phyloP scores from a whole-genome alignment of 129 eudicot species.

The Chrysanthemum lavandulifolium region DNA sequence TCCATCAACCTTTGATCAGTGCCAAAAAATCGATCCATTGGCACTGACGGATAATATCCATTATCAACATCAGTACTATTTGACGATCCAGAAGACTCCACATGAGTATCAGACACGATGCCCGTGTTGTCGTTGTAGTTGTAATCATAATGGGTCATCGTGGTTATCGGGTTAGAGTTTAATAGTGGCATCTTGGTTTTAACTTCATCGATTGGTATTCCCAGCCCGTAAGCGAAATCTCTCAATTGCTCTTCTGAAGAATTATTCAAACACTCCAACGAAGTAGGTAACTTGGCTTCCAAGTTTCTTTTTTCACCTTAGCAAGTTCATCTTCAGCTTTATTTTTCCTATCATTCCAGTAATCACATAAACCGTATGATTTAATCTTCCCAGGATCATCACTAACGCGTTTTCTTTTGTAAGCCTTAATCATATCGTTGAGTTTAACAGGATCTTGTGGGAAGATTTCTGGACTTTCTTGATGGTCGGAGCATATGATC shows the following conservation, averaged over 20 bases:
- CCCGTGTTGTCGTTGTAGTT: neutral
- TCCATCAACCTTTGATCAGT: neutral
- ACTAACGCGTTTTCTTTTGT: neutral
- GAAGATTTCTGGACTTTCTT: neutral
- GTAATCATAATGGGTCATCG: neutral
- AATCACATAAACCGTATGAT: neutral
- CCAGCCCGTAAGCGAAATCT: neutral
- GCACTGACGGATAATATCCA: neutral
- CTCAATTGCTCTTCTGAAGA: neutral
- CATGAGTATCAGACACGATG: neutral
- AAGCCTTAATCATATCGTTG: neutral
- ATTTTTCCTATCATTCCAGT: neutral
- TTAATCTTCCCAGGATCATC: neutral
- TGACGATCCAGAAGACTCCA: neutral
- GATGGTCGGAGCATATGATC: neutral
- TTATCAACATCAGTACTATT: neutral
- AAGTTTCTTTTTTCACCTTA: neutral
- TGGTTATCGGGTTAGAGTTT: neutral
- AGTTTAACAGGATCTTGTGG: neutral
- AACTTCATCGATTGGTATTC: neutral
- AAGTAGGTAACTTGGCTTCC: neutral
- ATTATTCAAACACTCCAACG: neutral
- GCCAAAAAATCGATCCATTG: neutral
- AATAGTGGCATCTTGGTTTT: neutral
- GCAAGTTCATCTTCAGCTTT: neutral